phyloP scores from a whole-genome alignment of 768 basidiomycete species.

The Phanerochaete carnosa region DNA sequence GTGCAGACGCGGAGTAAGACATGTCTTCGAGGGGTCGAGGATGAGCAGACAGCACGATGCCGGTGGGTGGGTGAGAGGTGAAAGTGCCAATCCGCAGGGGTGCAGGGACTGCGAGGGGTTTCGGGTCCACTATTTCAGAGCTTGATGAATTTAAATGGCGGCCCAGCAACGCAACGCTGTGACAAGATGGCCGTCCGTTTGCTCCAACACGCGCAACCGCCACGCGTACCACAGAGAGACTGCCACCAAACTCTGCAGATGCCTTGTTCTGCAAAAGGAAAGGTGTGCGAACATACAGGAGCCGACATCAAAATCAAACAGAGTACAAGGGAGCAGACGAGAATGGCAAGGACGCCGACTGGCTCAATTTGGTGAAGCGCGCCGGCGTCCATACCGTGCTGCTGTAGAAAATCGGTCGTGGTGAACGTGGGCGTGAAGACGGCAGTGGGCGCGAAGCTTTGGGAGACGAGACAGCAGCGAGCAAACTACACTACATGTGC shows the following conservation, averaged over 20 bases:
- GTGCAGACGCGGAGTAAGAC: slow-evolving; percentile 5
- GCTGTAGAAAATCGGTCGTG: no score
- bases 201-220: neutral
- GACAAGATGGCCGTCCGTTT: neutral
- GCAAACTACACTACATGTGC: no score
- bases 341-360: neutral
- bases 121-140: no score
- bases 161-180: neutral
- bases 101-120: neutral
- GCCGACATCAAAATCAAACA: neutral
- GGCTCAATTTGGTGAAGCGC: neutral
- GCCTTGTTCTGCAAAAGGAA: slow-evolving; percentile 4
- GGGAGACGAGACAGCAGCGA: no score
- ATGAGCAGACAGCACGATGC: neutral
- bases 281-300: neutral
- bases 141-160: neutral
- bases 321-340: slow-evolving; percentile 1
- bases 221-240: neutral
- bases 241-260: neutral
- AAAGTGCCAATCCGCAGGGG: neutral
- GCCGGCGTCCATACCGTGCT: no score
- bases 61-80: neutral
- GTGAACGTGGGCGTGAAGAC: no score
- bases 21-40: neutral
- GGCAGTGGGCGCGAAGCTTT: no score